Conservation (phyloP, 768 basidiomycete species). For the Collybiopsis confluens region DNA sequence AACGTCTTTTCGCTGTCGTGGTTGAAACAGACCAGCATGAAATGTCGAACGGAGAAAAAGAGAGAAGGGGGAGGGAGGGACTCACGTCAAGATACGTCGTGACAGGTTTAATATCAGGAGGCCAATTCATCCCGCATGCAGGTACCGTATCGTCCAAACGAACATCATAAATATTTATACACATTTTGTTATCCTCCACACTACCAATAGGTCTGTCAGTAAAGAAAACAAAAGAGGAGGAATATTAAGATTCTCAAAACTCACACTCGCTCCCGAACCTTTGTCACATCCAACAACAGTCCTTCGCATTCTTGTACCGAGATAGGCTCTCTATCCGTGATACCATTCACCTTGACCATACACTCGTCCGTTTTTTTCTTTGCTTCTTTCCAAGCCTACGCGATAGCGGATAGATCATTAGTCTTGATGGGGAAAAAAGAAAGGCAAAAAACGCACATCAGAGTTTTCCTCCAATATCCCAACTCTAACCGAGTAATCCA, state of each 20-base stretch:
- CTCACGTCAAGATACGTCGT: conserved; percentile 78
- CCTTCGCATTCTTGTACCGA: conserved; percentile 52
- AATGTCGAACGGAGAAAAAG: conserved; percentile 6
- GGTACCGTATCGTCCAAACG: conserved; percentile 82
- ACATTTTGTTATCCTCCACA: conserved; percentile 65
- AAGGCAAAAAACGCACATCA: conserved; percentile 39
- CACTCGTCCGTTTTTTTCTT: conserved; percentile 61
- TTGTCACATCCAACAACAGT: conserved; percentile 44
- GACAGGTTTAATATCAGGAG: conserved; percentile 74
- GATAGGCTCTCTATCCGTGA: conserved; percentile 53
- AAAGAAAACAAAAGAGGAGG: neutral
- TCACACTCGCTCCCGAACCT: conserved; percentile 37
- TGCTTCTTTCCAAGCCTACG: conserved; percentile 57
- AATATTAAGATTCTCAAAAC: neutral
- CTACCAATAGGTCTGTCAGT: conserved; percentile 30
- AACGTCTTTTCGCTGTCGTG: conserved; percentile 72
- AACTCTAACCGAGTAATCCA: conserved; percentile 80
- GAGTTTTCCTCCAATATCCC: conserved; percentile 73
- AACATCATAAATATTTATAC: conserved; percentile 94
- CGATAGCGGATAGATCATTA: neutral
- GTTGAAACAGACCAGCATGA: neutral
- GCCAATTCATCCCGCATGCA: conserved; percentile 98
- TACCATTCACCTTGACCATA: conserved; percentile 35
- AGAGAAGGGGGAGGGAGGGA: conserved; percentile 10
- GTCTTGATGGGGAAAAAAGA: conserved; percentile 4